These are phyloP conservation scores for Rhizopogon rudus DNA, from an alignment of 768 basidiomycete species.

Conservation along the genomic window DNA sequence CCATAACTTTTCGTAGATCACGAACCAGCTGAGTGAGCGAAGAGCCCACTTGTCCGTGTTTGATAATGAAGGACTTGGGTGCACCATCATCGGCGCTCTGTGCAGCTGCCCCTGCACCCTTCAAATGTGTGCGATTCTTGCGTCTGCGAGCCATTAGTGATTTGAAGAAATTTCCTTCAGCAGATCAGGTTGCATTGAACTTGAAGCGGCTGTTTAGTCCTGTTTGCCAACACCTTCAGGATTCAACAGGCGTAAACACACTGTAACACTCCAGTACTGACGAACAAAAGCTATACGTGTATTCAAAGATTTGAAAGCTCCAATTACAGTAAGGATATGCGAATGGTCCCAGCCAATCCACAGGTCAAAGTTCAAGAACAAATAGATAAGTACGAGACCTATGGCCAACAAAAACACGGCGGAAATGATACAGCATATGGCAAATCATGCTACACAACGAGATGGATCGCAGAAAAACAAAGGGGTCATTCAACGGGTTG, in stretches of 20 bases:
- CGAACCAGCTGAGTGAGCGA: conserved; percentile 86
- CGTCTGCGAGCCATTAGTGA: conserved; percentile 62
- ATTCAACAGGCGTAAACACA: conserved; percentile 4
- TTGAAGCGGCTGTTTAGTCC: conserved; percentile 15
- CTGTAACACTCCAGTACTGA: too few species aligned
- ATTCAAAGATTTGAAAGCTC: background rate
- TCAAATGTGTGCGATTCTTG: conserved; percentile 81
- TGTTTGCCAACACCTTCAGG: conserved; percentile 13
- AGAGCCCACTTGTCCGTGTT: conserved; percentile 88
- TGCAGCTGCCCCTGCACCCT: conserved; percentile 39
- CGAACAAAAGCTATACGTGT: background rate
- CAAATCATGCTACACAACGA: conserved; percentile 23
- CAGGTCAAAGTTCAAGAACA: conserved; percentile 3
- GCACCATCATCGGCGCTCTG: conserved; percentile 29
- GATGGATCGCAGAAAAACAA: conserved; percentile 1
- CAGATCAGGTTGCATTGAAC: background rate
- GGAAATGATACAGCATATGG: conserved; percentile 24
- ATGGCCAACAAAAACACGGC: conserved; percentile 1
- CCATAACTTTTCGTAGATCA: conserved; percentile 94
- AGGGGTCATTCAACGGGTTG: conserved; percentile 7
- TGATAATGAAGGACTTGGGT: conserved; percentile 95
- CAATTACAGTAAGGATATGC: conserved; percentile 9
- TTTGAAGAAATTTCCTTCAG: conserved; percentile 3
- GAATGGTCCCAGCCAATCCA: conserved; percentile 8
- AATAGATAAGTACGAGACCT: conserved; percentile 3